Base-by-base conservation (phyloP, 768 basidiomycete genomes). In the Suillus sp. region DNA sequence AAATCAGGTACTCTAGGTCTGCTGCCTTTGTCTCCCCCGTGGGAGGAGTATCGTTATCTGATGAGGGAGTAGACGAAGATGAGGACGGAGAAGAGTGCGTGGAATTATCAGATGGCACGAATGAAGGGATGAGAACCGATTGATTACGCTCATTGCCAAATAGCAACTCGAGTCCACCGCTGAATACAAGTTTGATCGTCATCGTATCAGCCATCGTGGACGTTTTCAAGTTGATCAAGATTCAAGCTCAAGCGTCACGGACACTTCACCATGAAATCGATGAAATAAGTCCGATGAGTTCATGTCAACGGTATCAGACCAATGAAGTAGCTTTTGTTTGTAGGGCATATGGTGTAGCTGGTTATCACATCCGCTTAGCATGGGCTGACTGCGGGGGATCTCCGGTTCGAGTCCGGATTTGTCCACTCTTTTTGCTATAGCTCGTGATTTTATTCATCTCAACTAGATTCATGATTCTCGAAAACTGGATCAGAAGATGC, bases 141-240 rank as follows among this genome's bases (percentile, higher is more conserved):
- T 94, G 88, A 0, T 75, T 77, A 34, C 88, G 87, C 65, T 86
- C 71, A 67, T 92, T 91, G 10, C 81, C 80, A 78, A 96, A 96
- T 10, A 96, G 79, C 3, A 93, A 81, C 73, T 96, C 95, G 62
- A 95, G 86, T 18, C 94, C 94, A 47, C 94, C 94, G 61, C 91
- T 80, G 73, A 95, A 93, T 71, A 90, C 89, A 68, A 95, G 77
- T 63, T 85, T 90, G 68, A 94, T 66, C 43, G 71, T 32, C 59
- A 77, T 67, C 63, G 67, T 72, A 34, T 20, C 11, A 11, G 62
- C 38, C 38, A 59, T 43, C 59, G 57, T 61, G 27, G 62, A 66
- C 61, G 66, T 67, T 20, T 43, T 25, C 45, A 30, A 22, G n/a
- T 35, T 27, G 32, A 48, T 22, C 32, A 42, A 18, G 32, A 38